Evolutionary conservation across 164 flowering plant genomes (phyloP), one percentile per base, ranked within the genome.

Genomic region (Liquidambar formosana): DNA sequence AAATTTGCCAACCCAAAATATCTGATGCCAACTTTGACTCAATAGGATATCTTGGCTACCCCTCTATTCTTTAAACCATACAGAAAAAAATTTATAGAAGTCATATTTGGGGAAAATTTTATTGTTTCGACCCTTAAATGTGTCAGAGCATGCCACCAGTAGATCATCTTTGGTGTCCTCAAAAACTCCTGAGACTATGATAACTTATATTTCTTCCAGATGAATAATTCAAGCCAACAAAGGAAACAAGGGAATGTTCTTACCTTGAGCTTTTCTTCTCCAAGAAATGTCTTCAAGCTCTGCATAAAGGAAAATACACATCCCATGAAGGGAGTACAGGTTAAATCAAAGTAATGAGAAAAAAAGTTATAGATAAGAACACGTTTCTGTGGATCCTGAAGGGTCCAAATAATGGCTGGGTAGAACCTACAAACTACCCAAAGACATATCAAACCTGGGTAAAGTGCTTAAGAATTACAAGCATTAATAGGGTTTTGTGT

Each of bases 181-280:
- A n/a, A n/a, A n/a, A n/a, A n/a, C 41, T 33, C 27, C 13, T 46
- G 59, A 23, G 23, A 49, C 23, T 38, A 72, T 59, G 23, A 59
- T 56, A 63, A 3, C 63, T 15, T 60, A 3, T 2, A 6, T 28
- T 15, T 38, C 44, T 52, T 64, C 57, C 22, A 28, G 38, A 2
- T 9, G 38, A 33, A 21, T 51, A 51, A 25, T 46, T 23, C 25
- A 23, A 25, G 10, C 5, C 45, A 52, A 41, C 15, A 22, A 6
- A 64, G 23, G 67, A 19, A 5, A 66, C 28, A 60, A 16, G 21
- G 44, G n/a, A 44, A 43, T 1, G 57, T 48, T 72, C 74, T 73
- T 73, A 93, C 99, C 96, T 89, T 90, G 64, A 93, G 94, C 75
- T 95, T 80, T 10, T 91, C 95, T 21, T 91, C 95, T 68, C 96